Percentiles rank a stretch among this genome's conserved stretches.
Conservation (phyloP, 1,284 basidiomycete genomes). For the Meripilus lineatus region DNA sequence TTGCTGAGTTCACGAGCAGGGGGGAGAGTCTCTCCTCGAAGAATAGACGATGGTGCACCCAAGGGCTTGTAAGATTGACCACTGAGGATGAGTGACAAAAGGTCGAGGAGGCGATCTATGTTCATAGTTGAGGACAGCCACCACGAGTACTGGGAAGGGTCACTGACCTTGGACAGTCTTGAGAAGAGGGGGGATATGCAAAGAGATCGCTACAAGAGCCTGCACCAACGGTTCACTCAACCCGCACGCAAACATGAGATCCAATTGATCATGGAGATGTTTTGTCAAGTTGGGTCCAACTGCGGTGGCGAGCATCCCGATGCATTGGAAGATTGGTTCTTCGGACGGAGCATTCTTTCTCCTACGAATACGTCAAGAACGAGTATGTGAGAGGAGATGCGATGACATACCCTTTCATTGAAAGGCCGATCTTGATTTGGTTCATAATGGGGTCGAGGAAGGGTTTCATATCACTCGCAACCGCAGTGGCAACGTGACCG, state of each 20-base stretch:
- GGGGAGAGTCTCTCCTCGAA: slow-evolving; percentile 45
- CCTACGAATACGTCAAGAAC: slow-evolving; percentile 34
- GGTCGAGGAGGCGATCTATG: slow-evolving; percentile 81
- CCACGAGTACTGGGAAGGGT: slow-evolving; percentile 3
- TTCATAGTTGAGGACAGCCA: slow-evolving; percentile 5
- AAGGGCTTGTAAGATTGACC: slow-evolving; percentile 84
- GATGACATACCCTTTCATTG: slow-evolving; percentile 70
- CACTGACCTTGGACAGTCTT: slow-evolving; percentile 86
- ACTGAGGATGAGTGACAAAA: slow-evolving; percentile 75
- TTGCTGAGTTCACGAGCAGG: slow-evolving; percentile 55
- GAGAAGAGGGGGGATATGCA: slow-evolving; percentile 86
- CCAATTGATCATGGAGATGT: slow-evolving; percentile 93
- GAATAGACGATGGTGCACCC: slow-evolving; percentile 65
- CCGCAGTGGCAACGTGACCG: slow-evolving; percentile 90
- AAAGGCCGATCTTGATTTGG: slow-evolving; percentile 86
- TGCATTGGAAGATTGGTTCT: slow-evolving; percentile 96
- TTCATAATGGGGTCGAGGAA: slow-evolving; percentile 92
- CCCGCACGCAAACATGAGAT: slow-evolving; percentile 95
- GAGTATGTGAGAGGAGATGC: slow-evolving; percentile 6
- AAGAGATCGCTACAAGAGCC: slow-evolving; percentile 84
- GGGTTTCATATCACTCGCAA: slow-evolving; percentile 92
- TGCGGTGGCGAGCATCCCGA: slow-evolving; percentile 93
- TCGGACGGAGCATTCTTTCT: slow-evolving; percentile 93
- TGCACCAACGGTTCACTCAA: slow-evolving; percentile 86
- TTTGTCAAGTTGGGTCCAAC: slow-evolving; percentile 97